A percentile compares a stretch with the other conserved stretches of the same genome.
Conservation (phyloP, 768 basidiomycete species). For the Tulasnella sp. region DNA sequence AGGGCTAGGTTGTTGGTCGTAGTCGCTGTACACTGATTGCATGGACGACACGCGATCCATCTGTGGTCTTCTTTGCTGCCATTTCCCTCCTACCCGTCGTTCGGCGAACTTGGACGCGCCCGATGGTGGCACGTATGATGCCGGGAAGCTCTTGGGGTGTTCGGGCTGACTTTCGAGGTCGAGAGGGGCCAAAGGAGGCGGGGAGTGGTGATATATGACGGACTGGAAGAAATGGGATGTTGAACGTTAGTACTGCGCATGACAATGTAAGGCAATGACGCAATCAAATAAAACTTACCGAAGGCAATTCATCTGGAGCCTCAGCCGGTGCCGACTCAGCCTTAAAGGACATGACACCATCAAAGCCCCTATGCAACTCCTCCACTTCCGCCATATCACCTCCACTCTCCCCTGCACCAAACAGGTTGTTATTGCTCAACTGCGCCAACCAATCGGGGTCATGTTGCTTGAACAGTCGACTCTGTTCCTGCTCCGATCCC, state of each 20-base stretch:
- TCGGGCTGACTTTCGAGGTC: not conserved
- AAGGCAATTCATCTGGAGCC: not conserved
- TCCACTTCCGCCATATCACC: too few relatives aligned
- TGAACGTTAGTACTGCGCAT: not conserved
- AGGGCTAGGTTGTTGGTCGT: too few relatives aligned
- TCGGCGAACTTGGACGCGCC: not conserved
- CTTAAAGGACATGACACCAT: too few relatives aligned
- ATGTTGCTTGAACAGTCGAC: too few relatives aligned
- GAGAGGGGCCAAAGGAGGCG: not conserved
- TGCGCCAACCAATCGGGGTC: too few relatives aligned
- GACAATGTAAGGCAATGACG: not conserved
- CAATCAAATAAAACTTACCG: not conserved
- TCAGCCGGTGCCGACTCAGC: too few relatives aligned
- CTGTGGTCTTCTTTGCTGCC: not conserved
- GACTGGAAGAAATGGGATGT: not conserved
- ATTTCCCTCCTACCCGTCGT: constrained; percentile 1
- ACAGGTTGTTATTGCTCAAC: too few relatives aligned
- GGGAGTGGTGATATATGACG: not conserved
- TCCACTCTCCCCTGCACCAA: too few relatives aligned
- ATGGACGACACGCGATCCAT: too few relatives aligned
- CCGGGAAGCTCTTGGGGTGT: not conserved
- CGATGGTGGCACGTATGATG: not conserved
- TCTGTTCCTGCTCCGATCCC: too few relatives aligned
- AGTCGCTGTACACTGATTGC: too few relatives aligned
- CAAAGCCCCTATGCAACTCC: too few relatives aligned